These are phyloP conservation scores for Torulaspora gathmanii DNA, from an alignment of 805 yeast genomes.

Conservation along the genomic window DNA sequence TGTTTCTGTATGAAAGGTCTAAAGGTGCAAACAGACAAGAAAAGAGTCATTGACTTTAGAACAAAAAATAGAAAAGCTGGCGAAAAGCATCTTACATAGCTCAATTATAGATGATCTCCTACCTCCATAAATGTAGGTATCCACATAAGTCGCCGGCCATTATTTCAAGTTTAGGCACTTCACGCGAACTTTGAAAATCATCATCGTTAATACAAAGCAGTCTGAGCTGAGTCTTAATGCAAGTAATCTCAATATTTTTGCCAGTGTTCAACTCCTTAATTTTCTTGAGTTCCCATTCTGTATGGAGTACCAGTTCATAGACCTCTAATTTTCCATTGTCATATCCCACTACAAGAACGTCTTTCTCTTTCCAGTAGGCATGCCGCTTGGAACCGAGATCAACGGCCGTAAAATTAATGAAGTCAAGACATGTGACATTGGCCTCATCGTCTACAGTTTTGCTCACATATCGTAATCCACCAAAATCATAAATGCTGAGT, in stretches of 20 bases:
- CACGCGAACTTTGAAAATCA: slow-evolving; percentile 4
- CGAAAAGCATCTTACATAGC: neutral
- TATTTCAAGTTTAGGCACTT: slow-evolving; percentile 40
- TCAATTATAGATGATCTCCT: slow-evolving; percentile 3
- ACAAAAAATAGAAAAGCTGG: neutral
- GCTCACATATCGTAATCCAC: slow-evolving; percentile 44
- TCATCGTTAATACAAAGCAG: slow-evolving; percentile 9
- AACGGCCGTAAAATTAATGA: slow-evolving; percentile 18
- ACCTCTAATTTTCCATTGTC: slow-evolving; percentile 31
- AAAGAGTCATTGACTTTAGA: slow-evolving; percentile 4
- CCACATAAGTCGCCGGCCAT: slow-evolving; percentile 55
- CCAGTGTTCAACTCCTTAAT: slow-evolving; percentile 25
- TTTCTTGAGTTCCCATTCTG: slow-evolving; percentile 25
- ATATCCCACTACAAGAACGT: slow-evolving; percentile 39
- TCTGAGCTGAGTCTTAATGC: slow-evolving; percentile 14
- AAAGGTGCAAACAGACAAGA: slow-evolving; percentile 9
- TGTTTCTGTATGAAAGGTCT: slow-evolving; percentile 57
- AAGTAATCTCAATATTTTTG: slow-evolving; percentile 14
- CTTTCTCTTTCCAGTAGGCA: slow-evolving; percentile 39
- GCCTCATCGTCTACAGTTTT: slow-evolving; percentile 21
- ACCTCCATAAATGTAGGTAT: slow-evolving; percentile 46
- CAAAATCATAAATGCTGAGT: slow-evolving; percentile 43
- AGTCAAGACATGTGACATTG: slow-evolving; percentile 26
- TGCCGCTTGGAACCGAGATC: slow-evolving; percentile 30
- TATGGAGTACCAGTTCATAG: slow-evolving; percentile 30